These are phyloP conservation scores for Solanum raphanifolium DNA, from an alignment of 257 asterid species.

Conservation along the genomic window DNA sequence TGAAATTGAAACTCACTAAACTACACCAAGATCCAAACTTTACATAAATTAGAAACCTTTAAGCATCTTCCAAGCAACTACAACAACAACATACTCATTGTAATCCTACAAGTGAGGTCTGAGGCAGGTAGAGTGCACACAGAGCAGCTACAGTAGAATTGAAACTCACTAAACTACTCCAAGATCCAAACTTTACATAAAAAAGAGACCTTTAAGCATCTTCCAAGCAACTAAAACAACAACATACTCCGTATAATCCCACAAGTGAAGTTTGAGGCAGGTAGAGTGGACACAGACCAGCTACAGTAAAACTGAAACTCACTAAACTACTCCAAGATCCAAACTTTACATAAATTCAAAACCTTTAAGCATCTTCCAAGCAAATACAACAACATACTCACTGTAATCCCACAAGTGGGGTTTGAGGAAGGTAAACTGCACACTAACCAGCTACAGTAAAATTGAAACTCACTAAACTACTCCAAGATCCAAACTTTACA, in stretches of 20 bases:
- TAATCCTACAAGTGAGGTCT: background rate
- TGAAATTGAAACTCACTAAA: background rate
- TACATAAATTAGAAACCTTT: background rate
- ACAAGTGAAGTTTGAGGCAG: background rate
- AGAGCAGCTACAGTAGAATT: background rate
- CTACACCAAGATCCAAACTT: background rate
- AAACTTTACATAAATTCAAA: background rate
- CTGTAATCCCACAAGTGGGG: background rate
- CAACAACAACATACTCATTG: background rate
- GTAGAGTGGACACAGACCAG: background rate
- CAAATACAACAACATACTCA: background rate
- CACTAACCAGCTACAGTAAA: background rate
- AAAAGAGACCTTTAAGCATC: background rate
- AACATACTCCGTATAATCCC: background rate
- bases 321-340: background rate
- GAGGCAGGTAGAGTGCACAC: background rate
- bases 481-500: background rate
- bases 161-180: background rate
- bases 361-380: background rate
- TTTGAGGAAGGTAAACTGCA: background rate
- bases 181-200: background rate
- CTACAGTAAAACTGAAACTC: background rate
- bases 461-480: background rate
- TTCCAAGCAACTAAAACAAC: background rate
- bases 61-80: background rate